Evolutionary conservation across 768 basidiomycete species (phyloP).

Genomic region (Naganishia vishniacii): DNA sequence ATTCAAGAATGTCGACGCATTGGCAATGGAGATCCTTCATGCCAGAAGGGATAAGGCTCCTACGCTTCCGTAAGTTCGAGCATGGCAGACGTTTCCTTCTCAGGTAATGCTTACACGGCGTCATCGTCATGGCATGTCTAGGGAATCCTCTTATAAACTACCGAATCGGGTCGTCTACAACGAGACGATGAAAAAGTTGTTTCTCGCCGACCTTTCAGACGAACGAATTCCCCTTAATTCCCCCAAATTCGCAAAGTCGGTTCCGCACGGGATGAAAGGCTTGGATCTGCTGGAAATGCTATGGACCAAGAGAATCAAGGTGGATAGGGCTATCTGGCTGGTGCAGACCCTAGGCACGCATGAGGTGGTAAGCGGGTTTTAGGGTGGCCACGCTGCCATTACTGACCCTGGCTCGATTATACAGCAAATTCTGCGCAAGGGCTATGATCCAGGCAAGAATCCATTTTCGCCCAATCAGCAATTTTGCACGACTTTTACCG

Average conservation of each 20-base stretch:
- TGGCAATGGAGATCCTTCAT: slow-evolving; percentile 17
- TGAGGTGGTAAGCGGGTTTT: slow-evolving; percentile 50
- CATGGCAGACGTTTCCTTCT: no score
- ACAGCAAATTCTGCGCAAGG: slow-evolving; percentile 46
- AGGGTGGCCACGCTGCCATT: background rate
- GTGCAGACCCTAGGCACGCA: slow-evolving; percentile 79
- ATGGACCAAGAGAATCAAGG: slow-evolving; percentile 68
- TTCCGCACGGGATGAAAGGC: slow-evolving; percentile 80
- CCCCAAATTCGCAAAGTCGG: slow-evolving; percentile 36
- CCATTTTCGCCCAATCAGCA: slow-evolving; percentile 71
- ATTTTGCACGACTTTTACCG: slow-evolving; percentile 81
- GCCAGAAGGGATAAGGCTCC: slow-evolving; percentile 4
- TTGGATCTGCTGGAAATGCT: slow-evolving; percentile 74
- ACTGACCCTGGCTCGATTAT: background rate
- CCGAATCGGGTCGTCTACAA: slow-evolving; percentile 25
- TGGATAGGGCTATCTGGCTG: slow-evolving; percentile 80
- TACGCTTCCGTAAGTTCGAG: background rate
- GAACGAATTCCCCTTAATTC: slow-evolving; percentile 14
- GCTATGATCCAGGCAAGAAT: slow-evolving; percentile 68
- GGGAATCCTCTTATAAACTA: slow-evolving; percentile 18
- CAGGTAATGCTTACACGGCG: no score
- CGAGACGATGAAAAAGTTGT: slow-evolving; percentile 19
- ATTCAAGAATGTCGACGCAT: slow-evolving; percentile 6
- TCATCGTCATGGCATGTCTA: no score
- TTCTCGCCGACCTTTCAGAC: slow-evolving; percentile 18